phyloP scores from a whole-genome alignment of 768 basidiomycete genomes.

The Artomyces pyxidatus region DNA sequence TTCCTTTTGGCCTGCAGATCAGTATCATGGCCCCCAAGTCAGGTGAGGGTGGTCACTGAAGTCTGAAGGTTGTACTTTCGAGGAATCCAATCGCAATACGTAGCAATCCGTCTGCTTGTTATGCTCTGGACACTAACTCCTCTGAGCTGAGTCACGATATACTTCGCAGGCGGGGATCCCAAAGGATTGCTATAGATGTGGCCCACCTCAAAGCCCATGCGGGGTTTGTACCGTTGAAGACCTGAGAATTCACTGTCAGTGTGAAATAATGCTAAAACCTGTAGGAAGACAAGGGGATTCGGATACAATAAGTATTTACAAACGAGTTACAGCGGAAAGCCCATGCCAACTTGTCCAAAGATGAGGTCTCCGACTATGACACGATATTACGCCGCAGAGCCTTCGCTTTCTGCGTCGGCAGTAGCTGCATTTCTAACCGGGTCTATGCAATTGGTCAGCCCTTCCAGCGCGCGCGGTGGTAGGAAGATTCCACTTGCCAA shows the following conservation, averaged over 20 bases:
- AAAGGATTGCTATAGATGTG: too few species aligned
- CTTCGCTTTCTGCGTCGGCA: constrained; percentile 59
- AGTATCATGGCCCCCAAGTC: too few species aligned
- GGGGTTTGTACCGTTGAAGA: too few species aligned
- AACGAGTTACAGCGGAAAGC: constrained; percentile 11
- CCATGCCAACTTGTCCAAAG: constrained; percentile 9
- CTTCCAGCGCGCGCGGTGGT: constrained; percentile 13
- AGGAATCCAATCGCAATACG: too few species aligned
- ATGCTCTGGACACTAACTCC: too few species aligned
- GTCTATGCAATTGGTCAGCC: constrained; percentile 35
- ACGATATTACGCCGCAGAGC: constrained; percentile 30
- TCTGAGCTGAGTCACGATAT: too few species aligned
- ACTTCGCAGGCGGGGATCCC: too few species aligned
- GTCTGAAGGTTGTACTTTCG: too few species aligned
- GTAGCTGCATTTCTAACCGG: constrained; percentile 52
- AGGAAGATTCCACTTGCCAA: constrained; percentile 42
- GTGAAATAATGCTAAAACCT: neutral
- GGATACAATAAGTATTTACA: constrained; percentile 14
- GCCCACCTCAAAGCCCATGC: too few species aligned
- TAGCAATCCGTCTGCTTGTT: too few species aligned
- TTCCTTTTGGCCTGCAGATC: too few species aligned
- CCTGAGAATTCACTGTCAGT: neutral
- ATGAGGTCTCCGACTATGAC: constrained; percentile 2
- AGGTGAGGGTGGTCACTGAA: too few species aligned
- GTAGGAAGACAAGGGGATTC: constrained; percentile 3